Base-by-base conservation (phyloP, 2,329 filamentous ascomycete genomes). In the Tolypocladium amazonense region DNA sequence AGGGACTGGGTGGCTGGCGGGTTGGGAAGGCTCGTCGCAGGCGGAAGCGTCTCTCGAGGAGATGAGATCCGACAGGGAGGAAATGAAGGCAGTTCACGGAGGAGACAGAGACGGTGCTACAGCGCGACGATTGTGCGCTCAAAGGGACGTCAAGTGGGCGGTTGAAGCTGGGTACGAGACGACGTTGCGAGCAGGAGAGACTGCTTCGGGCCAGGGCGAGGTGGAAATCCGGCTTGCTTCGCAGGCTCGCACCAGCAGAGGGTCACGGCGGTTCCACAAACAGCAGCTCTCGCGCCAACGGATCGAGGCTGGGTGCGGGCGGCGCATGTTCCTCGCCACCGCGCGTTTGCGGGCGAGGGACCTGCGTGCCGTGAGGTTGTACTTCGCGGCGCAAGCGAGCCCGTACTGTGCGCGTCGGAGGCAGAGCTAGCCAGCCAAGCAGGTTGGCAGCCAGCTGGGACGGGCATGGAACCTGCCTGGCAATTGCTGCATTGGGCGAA, bases 201-300 rank as follows among this genome's bases (percentile, higher is more conserved):
- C 50, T 37, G 50, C 50, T 54, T 54, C 50, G 30, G 50, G 50
- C 50, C 30, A 53, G 55, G 35, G 55, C 55, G 55, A 33, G 38
- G 33, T 56, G 55, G 39, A 56, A 56, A 56, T 43, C 55, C 55
- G 55, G 55, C 39, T 43, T 27, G 39, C 55, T 18, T 47, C 43
- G 43, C 43, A 47, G 41, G 43, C 55, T 27, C 55, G 23, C 55
- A 39, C 55, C 35, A 41, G 39, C 23, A 39, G 39, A 56, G 35
- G 50, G 50, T 54, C 39, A 56, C 58, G 52, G 56, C 38, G 58
- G 50, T 59, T 59, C 50, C 58, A 56, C 58, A 55, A 20, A 41
- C 55, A 23, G 55, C 55, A 27, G 37, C 39, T 6, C 23, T 27
- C 55, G 55, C 55, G 55, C 55, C 55, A 56, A 41, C 55, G 55